phyloP scores from a whole-genome alignment of 108 stramenopile species.

The Conticribra weissflogii region DNA sequence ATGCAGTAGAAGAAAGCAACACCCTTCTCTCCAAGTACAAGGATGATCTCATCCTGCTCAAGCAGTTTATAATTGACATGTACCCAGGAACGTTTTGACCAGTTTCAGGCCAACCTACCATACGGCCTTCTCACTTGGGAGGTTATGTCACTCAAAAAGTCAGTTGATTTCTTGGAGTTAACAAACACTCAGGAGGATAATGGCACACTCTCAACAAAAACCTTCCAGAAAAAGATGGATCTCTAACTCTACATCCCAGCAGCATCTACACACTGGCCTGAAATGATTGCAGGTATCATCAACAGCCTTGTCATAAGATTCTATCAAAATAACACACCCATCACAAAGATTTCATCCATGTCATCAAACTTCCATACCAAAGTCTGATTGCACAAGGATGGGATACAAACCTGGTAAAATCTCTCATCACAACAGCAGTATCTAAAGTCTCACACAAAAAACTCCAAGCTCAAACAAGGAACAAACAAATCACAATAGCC shows the following conservation, averaged over 20 bases:
- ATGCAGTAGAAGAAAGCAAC: slow-evolving; percentile 12
- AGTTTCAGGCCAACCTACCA: not conserved
- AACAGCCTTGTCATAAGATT: too few species aligned
- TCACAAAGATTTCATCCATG: too few species aligned
- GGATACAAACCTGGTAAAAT: too few species aligned
- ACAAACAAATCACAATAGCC: too few species aligned
- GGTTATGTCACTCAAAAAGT: not conserved
- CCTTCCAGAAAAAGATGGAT: not conserved
- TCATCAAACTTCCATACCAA: too few species aligned
- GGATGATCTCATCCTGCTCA: not conserved
- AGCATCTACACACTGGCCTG: too few species aligned
- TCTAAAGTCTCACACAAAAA: too few species aligned
- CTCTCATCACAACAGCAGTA: too few species aligned
- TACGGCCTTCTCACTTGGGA: not conserved
- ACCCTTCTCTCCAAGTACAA: not conserved
- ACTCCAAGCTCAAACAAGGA: too few species aligned
- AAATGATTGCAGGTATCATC: too few species aligned
- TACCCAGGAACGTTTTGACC: not conserved
- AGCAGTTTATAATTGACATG: slow-evolving; percentile 5
- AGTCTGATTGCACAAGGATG: too few species aligned
- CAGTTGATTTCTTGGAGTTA: not conserved
- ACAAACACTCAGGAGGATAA: not conserved
- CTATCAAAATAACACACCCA: too few species aligned
- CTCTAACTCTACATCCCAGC: not conserved
- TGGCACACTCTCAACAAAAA: not conserved